Conservation (phyloP, 73 alveolate genomes). For the Paramecium sexaurelia region DNA sequence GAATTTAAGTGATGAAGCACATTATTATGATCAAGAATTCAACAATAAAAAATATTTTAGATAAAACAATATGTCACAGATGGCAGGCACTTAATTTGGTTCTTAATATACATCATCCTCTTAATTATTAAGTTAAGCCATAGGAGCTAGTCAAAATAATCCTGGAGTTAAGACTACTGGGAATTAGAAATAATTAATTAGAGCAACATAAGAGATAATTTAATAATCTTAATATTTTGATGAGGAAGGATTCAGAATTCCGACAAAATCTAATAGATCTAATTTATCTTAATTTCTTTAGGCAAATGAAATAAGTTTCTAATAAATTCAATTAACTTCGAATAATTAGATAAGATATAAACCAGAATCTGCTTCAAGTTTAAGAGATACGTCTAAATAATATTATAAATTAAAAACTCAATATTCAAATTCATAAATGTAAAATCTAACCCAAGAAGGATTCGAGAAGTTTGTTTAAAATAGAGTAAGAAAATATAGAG, state of each 20-base stretch:
- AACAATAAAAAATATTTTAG: background rate
- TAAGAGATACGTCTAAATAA: background rate
- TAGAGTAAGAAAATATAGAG: slow-evolving; percentile 59
- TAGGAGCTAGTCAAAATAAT: background rate
- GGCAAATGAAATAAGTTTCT: background rate
- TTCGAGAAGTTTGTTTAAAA: background rate
- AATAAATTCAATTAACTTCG: background rate
- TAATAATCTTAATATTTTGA: background rate
- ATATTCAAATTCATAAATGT: background rate
- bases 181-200: background rate
- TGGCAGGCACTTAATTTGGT: slow-evolving; percentile 1
- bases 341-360: background rate
- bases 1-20: slow-evolving; percentile 52
- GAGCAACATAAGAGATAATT: background rate
- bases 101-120: background rate
- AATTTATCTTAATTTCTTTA: background rate
- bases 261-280: background rate
- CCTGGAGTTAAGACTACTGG: background rate
- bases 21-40: slow-evolving; percentile 61
- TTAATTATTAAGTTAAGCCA: background rate
- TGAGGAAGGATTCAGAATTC: slow-evolving; percentile 21
- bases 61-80: background rate
- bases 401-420: background rate
- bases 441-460: background rate
- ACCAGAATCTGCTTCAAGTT: background rate